phyloP scores from a whole-genome alignment of 768 basidiomycete species.

The Xerocomellus intermedius region DNA sequence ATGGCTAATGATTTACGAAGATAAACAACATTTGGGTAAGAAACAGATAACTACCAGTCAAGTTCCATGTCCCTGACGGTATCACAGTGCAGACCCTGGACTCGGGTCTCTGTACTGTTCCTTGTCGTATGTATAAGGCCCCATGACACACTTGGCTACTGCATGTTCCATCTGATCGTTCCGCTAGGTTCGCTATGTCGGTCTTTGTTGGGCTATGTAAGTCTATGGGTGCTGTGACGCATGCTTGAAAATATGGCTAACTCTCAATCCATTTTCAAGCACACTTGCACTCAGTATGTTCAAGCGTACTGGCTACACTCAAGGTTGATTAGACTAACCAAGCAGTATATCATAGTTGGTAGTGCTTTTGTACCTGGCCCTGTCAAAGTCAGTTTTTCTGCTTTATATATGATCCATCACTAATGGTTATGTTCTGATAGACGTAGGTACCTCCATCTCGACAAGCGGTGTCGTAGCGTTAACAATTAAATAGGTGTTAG shows the following conservation, averaged over 20 bases:
- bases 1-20: background rate
- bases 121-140: constrained; percentile 1
- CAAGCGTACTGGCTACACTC: background rate
- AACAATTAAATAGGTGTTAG: constrained; percentile 12
- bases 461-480: background rate
- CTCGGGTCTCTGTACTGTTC: constrained; percentile 5
- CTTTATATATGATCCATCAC: background rate
- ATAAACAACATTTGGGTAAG: constrained; percentile 15
- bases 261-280: background rate
- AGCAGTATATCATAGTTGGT: background rate
- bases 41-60: background rate
- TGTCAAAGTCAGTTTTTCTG: background rate
- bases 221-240: background rate
- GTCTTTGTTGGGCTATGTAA: constrained; percentile 8
- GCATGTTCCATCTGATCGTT: background rate
- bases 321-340: background rate
- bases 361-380: constrained; percentile 5
- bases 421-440: constrained; percentile 1
- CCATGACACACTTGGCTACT: background rate
- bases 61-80: background rate
- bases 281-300: constrained; percentile 2
- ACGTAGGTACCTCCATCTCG: background rate
- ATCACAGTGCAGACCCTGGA: constrained; percentile 3
- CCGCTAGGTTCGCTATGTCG: constrained; percentile 7
- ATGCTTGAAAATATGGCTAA: background rate